A percentile compares a stretch with the other conserved stretches of the same genome.
Conservation (phyloP, 2,329 filamentous ascomycete species). For the Lachnellula occidentalis region DNA sequence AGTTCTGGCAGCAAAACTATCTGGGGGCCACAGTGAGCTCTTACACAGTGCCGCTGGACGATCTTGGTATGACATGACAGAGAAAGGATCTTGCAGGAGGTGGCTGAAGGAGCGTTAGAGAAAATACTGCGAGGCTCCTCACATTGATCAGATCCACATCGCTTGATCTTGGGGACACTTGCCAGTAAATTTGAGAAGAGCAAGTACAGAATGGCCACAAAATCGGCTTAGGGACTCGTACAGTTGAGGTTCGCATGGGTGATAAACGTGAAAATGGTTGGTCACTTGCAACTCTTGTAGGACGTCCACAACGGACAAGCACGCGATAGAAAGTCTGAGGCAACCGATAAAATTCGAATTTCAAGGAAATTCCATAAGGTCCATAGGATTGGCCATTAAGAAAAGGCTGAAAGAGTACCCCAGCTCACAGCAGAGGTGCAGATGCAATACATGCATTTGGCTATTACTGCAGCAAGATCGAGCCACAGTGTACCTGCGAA, state of each 20-base stretch:
- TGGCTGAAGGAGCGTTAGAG: not conserved
- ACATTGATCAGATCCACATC: not conserved
- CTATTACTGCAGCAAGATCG: not conserved
- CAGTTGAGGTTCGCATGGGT: conserved; percentile 18
- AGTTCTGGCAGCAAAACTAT: not conserved
- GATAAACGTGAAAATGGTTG: conserved; percentile 20
- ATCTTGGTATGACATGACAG: conserved; percentile 15
- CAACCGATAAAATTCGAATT: not conserved
- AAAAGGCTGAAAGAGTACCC: not conserved
- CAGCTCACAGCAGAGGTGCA: not conserved
- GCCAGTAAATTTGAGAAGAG: not conserved
- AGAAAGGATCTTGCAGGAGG: not conserved
- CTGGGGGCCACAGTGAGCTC: not conserved
- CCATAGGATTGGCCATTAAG: conserved; percentile 6
- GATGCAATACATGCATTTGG: conserved; percentile 8
- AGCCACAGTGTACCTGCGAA: not conserved
- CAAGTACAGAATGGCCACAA: not conserved
- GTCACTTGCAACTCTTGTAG: conserved; percentile 9
- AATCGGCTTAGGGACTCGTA: conserved; percentile 4
- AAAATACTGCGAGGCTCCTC: conserved; percentile 3
- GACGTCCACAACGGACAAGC: not conserved
- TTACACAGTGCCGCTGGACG: conserved; percentile 5
- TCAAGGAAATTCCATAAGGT: not conserved
- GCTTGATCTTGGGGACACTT: conserved; percentile 4
- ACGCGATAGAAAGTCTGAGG: not conserved